Evolutionary conservation across 129 eudicot species (phyloP).

Genomic region (Deinandra increscens): DNA sequence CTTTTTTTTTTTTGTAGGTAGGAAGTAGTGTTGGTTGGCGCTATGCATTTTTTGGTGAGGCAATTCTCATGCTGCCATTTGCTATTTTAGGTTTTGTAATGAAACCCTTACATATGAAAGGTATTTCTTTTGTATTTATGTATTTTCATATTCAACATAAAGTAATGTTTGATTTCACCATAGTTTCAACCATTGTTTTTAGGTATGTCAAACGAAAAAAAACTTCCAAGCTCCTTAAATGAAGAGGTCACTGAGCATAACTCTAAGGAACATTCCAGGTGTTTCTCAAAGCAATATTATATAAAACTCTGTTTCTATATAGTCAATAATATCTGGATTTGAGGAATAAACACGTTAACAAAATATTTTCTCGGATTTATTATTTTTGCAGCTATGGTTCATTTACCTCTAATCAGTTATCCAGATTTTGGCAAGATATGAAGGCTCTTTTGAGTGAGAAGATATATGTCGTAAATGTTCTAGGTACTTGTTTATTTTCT

Average conservation of each 20-base stretch:
- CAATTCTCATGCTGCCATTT: conserved; percentile 83
- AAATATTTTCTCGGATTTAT: background rate
- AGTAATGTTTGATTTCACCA: background rate
- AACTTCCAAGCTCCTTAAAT: conserved; percentile 19
- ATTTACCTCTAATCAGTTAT: conserved; percentile 29
- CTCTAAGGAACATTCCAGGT: conserved; percentile 47
- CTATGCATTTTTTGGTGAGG: conserved; percentile 80
- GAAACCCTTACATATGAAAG: conserved; percentile 93
- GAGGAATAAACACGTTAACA: conserved; percentile 17
- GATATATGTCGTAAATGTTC: conserved; percentile 69
- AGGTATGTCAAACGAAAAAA: conserved; percentile 32
- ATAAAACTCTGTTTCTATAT: background rate
- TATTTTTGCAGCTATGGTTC: conserved; percentile 42
- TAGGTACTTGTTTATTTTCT: conserved; percentile 47
- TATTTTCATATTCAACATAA: background rate
- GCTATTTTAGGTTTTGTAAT: conserved; percentile 77
- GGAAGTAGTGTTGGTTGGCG: conserved; percentile 66
- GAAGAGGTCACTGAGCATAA: conserved; percentile 26
- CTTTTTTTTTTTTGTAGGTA: conserved; percentile 44
- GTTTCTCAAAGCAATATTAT: conserved; percentile 7
- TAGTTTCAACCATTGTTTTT: background rate
- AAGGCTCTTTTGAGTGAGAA: conserved; percentile 65
- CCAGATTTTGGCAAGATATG: conserved; percentile 58
- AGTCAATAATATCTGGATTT: conserved; percentile 12
- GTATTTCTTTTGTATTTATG: conserved; percentile 29